These are phyloP conservation scores for Claviceps sorghi DNA, from an alignment of 2,329 filamentous ascomycete species.

Conservation along the genomic window DNA sequence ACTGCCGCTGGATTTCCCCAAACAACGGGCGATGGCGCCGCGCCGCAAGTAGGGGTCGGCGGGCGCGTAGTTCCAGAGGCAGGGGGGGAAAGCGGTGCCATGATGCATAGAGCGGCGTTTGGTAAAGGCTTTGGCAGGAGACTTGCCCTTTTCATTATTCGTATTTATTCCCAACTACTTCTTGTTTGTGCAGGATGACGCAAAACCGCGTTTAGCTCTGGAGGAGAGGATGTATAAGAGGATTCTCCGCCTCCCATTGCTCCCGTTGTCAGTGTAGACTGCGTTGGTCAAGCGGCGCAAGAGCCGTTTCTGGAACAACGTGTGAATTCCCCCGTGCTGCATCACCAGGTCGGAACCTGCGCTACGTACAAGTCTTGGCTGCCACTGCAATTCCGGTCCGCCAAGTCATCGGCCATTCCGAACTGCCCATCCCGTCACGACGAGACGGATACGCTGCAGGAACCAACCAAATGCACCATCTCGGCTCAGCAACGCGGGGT, in stretches of 20 bases:
- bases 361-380: no score
- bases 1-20: conserved; percentile 73
- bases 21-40: conserved; percentile 29
- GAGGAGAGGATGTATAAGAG: not conserved
- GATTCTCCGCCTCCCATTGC: not conserved
- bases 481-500: no score
- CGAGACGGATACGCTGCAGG: no score
- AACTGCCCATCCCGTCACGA: no score
- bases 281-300: not conserved
- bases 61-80: not conserved
- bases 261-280: not conserved
- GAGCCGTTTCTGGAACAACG: not conserved
- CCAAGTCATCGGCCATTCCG: no score
- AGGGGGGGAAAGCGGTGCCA: not conserved
- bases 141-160: not conserved
- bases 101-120: conserved; percentile 7
- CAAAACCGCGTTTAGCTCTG: not conserved
- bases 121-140: not conserved
- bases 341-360: not conserved
- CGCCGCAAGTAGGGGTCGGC: conserved; percentile 7
- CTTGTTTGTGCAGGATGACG: no score
- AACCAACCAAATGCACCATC: no score
- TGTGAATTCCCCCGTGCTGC: not conserved
- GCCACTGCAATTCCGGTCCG: no score
- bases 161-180: not conserved